Evolutionary conservation across 495 filamentous ascomycete species (phyloP).

Genomic region (Penicillium riverlandense): DNA sequence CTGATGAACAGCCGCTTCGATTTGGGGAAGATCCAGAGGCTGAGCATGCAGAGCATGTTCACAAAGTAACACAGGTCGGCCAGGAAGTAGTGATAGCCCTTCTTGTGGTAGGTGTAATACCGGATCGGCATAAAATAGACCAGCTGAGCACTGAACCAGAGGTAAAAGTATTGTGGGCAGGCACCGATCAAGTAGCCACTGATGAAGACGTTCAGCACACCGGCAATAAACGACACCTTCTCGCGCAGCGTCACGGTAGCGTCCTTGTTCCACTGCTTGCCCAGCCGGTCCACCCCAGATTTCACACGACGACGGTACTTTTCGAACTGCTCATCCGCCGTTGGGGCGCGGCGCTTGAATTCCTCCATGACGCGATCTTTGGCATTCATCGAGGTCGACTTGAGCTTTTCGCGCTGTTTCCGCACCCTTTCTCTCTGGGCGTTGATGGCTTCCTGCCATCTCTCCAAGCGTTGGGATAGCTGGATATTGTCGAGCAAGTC

Average conservation of each 20-base stretch:
- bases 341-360: conserved; percentile 73
- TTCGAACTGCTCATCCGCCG: conserved; percentile 86
- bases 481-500: conserved; percentile 93
- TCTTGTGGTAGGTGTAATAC: conserved; percentile 79
- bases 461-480: conserved; percentile 80
- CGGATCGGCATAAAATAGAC: conserved; percentile 95
- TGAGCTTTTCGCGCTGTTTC: conserved; percentile 71
- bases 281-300: conserved; percentile 76
- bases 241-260: conserved; percentile 82
- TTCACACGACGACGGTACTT: conserved; percentile 85
- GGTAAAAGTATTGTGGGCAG: conserved; percentile 76
- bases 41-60: conserved; percentile 76
- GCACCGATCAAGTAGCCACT: conserved; percentile 90
- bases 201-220: conserved; percentile 93
- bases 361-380: conserved; percentile 78
- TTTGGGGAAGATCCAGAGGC: conserved; percentile 82
- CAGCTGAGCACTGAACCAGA: conserved; percentile 84
- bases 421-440: conserved; percentile 81
- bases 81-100: conserved; percentile 94
- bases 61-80: conserved; percentile 98
- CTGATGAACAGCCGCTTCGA: conserved; percentile 91
- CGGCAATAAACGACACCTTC: conserved; percentile 92
- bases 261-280: conserved; percentile 78
- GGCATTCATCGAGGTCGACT: conserved; percentile 45
- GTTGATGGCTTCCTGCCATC: conserved; percentile 69